Percentiles rank a stretch among this genome's conserved stretches.
Conservation (phyloP, 208 protist genomes). For the Novymonas esmeraldas region DNA sequence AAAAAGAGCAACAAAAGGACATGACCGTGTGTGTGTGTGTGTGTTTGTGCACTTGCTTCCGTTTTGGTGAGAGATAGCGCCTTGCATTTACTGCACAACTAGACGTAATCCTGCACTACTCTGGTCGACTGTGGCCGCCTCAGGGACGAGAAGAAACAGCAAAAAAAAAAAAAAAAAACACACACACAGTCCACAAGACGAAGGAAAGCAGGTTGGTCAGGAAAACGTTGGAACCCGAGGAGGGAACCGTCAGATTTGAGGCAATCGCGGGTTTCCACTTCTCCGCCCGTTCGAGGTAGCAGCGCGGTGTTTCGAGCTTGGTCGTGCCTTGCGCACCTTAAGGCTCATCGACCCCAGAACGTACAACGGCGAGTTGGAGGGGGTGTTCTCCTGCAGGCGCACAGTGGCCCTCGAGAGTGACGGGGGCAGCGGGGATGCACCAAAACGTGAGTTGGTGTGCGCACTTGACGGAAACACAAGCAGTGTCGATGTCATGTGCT, state of each 20-base stretch:
- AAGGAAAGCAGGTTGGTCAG: no score
- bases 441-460: no score
- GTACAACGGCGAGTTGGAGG: neutral
- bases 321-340: neutral
- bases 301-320: neutral
- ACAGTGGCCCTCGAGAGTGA: neutral
- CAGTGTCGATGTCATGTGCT: neutral
- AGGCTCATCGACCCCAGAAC: neutral
- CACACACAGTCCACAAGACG: no score
- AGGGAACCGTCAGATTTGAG: neutral
- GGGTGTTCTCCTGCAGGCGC: neutral
- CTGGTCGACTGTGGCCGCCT: no score
- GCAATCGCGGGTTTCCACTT: neutral
- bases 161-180: neutral
- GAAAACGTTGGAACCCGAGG: no score
- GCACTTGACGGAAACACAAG: neutral
- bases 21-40: no score
- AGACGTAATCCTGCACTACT: no score
- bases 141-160: neutral
- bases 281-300: neutral
- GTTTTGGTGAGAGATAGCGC: no score
- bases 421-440: no score
- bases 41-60: no score
- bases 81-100: no score
- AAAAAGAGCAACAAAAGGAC: neutral